Evolutionary conservation across 2,329 filamentous ascomycete genomes (phyloP).

Genomic region (Fusarium miscanthi): DNA sequence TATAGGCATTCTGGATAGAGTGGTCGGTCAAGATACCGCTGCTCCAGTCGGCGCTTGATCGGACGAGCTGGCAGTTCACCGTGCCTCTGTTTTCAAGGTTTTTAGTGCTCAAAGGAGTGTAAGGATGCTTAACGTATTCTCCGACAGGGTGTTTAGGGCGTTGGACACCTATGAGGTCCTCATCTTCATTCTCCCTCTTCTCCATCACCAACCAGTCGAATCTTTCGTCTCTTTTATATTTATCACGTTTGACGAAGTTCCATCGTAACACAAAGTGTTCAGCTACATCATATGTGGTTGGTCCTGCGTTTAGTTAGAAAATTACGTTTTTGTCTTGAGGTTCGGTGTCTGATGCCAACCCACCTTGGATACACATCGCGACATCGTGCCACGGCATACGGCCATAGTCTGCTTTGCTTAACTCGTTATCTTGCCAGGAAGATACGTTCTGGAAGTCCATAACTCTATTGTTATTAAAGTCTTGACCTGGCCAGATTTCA

Average conservation of each 20-base stretch:
- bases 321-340: slow-evolving; percentile 49
- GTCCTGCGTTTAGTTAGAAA: slow-evolving; percentile 80
- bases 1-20: slow-evolving; percentile 89
- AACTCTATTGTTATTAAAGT: slow-evolving; percentile 97
- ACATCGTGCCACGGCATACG: slow-evolving; percentile 99
- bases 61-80: slow-evolving; percentile 84
- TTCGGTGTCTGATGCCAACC: background rate
- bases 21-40: slow-evolving; percentile 87
- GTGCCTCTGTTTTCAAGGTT: slow-evolving; percentile 73
- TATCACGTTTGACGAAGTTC: slow-evolving; percentile 98
- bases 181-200: slow-evolving; percentile 79
- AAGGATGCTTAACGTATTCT: slow-evolving; percentile 84
- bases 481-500: slow-evolving; percentile 94
- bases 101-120: slow-evolving; percentile 76
- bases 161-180: slow-evolving; percentile 89
- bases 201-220: slow-evolving; percentile 89
- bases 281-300: slow-evolving; percentile 91
- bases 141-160: slow-evolving; percentile 90
- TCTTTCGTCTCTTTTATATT: slow-evolving; percentile 88
- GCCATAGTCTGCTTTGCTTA: slow-evolving; percentile 90
- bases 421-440: slow-evolving; percentile 93
- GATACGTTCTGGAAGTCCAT: slow-evolving; percentile 94
- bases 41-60: slow-evolving; percentile 93
- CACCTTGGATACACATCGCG: slow-evolving; percentile 51
- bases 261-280: slow-evolving; percentile 95